These are phyloP conservation scores for Ordospora colligata DNA, from an alignment of 371 early-diverging fungal genomes.

Conservation along the genomic window DNA sequence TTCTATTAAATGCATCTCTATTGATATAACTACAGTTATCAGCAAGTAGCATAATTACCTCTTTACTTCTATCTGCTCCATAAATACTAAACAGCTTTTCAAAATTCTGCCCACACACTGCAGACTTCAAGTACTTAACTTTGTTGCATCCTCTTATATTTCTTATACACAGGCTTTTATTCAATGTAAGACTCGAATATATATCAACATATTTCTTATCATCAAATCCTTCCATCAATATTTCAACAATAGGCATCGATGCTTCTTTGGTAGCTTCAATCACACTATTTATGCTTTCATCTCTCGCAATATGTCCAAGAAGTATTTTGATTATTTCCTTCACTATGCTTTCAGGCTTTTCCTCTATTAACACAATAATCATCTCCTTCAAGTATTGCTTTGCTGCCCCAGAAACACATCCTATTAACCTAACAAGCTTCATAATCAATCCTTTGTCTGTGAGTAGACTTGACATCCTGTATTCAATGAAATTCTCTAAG, in stretches of 20 bases:
- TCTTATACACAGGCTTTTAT: not conserved
- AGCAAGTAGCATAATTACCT: not conserved
- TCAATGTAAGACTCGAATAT: not conserved
- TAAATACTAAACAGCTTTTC: not conserved
- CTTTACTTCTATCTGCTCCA: not conserved
- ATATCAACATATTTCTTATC: not conserved
- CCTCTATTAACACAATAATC: not conserved
- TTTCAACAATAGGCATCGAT: not conserved
- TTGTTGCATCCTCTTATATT: not conserved
- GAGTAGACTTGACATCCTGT: not conserved
- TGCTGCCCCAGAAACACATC: not conserved
- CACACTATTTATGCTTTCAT: not conserved
- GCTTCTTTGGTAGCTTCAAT: not conserved
- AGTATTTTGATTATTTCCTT: not conserved
- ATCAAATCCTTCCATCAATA: not conserved
- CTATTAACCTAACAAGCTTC: not conserved
- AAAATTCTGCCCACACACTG: not conserved
- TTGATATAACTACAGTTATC: not conserved
- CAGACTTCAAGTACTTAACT: not conserved
- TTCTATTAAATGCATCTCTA: not conserved
- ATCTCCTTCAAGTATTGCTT: slow-evolving; percentile 7
- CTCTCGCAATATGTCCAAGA: not conserved
- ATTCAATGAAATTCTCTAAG: not conserved
- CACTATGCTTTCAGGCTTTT: not conserved
- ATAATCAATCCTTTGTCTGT: not conserved